A percentile compares a stretch with the other conserved stretches of the same genome.
Conservation (phyloP, 2,329 filamentous ascomycete genomes). For the Scedosporium apiospermum region DNA sequence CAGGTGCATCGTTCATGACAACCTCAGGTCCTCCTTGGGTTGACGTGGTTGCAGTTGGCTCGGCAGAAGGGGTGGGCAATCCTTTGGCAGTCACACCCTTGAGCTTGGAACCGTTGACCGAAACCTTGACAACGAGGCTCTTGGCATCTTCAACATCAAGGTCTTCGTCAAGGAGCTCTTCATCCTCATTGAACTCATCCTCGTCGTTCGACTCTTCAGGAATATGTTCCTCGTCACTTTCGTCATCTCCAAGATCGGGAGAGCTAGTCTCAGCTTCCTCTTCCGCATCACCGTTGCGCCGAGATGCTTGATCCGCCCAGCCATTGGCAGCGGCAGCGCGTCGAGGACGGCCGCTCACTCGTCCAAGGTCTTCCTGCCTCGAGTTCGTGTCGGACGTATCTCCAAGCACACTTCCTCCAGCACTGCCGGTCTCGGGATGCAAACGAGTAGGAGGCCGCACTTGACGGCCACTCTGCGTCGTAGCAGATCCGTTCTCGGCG, state of each 20-base stretch:
- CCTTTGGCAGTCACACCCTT: conserved; percentile 7
- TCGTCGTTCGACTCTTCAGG: conserved; percentile 48
- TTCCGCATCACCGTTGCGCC: conserved; percentile 18
- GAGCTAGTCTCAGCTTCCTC: conserved; percentile 61
- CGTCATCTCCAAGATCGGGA: conserved; percentile 67
- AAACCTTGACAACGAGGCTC: conserved; percentile 60
- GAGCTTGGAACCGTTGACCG: conserved; percentile 34
- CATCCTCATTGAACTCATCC: conserved; percentile 45
- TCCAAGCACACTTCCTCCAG: conserved; percentile 34
- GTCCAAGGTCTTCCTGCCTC: conserved; percentile 11
- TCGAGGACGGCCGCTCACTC: conserved; percentile 37
- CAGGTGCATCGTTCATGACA: conserved; percentile 5
- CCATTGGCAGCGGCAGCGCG: conserved; percentile 40
- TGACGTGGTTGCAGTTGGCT: background rate
- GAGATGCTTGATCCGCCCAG: conserved; percentile 17
- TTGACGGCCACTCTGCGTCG: conserved; percentile 83
- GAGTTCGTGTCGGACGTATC: conserved; percentile 25
- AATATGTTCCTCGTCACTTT: conserved; percentile 54
- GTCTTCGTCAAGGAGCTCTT: conserved; percentile 48
- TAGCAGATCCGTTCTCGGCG: conserved; percentile 51
- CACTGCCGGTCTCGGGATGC: conserved; percentile 51
- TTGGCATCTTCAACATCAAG: conserved; percentile 45
- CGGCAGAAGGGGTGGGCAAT: conserved; percentile 7
- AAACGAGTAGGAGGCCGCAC: conserved; percentile 59
- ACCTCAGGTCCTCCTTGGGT: background rate